Base-by-base conservation (phyloP, 495 filamentous ascomycete species). In the Aspergillus wentii region DNA sequence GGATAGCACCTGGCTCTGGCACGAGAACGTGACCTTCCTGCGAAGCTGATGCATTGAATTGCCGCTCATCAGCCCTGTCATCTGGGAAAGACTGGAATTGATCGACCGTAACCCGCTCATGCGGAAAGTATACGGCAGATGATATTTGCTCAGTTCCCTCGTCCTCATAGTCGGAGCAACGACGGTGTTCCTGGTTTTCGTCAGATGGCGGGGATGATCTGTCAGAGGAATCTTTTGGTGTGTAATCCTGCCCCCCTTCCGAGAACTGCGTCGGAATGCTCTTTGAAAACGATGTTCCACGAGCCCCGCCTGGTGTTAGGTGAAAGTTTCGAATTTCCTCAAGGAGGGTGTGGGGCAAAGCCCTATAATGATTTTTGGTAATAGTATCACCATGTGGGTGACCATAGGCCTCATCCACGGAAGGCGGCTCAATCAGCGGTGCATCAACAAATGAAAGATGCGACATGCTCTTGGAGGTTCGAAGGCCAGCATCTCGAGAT, bases 101-200 rank as follows among this genome's bases (percentile, higher is more conserved):
- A 31, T 70, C 57, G 29, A 54, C 48, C 2, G 54, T 50, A n/a
- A 74, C 74, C 36, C 75, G 74, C 62, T 85, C 80, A 66, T 97
- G 92, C 14, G 92, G 92, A 46, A 92, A 77, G 59, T 97, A 98
- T 35, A 95, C 71, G 8, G 91, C 91, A 27, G 91, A 96, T 7
- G 86, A 90, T 32, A 98, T 96, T 58, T 95, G 87, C 53, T 97
- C 92, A 56, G 89, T 79, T 16, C 86, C 85, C 28, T 87, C 89
- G 37, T 92, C 88, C 17, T 95, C 87, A 22, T 85, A 85, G 36
- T 85, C 85, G 59, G 67, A 57, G 71, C 70, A 44, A 16, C 55
- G 54, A 33, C 47, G 51, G 18, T 54, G 54, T 38, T 52, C 57
- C 28, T 48, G 46, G 23, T 63, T 54, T 9, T 53, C 53, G 33